These are phyloP conservation scores for Rhododendron molle DNA, from an alignment of 148 eudicot genomes.

Conservation along the genomic window DNA sequence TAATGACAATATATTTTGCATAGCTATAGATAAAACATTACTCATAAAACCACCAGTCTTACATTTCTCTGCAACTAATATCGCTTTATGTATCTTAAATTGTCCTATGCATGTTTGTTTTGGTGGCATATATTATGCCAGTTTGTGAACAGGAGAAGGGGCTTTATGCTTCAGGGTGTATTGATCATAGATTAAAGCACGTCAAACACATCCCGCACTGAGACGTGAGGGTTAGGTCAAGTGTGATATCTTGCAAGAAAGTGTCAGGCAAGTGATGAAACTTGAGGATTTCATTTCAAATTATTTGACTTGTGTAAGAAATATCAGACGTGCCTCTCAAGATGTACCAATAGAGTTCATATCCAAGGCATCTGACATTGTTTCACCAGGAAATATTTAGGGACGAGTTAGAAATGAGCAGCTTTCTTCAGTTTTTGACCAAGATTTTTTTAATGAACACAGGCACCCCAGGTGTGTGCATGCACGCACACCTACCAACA, in stretches of 20 bases:
- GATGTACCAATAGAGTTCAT: not conserved
- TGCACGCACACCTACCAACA: not conserved
- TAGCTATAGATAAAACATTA: not conserved
- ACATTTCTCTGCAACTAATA: not conserved
- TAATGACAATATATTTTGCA: not conserved
- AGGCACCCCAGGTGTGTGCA: not conserved
- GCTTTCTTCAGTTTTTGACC: not conserved
- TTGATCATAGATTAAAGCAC: not conserved
- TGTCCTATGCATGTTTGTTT: not conserved
- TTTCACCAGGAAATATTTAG: not conserved
- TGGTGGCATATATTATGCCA: not conserved
- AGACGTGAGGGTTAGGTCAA: not conserved
- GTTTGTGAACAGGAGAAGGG: not conserved
- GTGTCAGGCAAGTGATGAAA: not conserved
- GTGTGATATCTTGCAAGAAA: not conserved
- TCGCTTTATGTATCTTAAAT: not conserved
- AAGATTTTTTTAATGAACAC: not conserved
- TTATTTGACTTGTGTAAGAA: not conserved
- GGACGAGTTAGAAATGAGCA: not conserved
- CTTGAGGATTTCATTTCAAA: not conserved
- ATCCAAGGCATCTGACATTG: not conserved
- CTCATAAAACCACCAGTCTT: not conserved
- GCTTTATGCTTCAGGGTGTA: not conserved
- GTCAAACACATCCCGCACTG: not conserved
- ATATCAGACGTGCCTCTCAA: not conserved